phyloP scores from a whole-genome alignment of 2,329 filamentous ascomycete genomes.

The Sporothrix globosa region DNA sequence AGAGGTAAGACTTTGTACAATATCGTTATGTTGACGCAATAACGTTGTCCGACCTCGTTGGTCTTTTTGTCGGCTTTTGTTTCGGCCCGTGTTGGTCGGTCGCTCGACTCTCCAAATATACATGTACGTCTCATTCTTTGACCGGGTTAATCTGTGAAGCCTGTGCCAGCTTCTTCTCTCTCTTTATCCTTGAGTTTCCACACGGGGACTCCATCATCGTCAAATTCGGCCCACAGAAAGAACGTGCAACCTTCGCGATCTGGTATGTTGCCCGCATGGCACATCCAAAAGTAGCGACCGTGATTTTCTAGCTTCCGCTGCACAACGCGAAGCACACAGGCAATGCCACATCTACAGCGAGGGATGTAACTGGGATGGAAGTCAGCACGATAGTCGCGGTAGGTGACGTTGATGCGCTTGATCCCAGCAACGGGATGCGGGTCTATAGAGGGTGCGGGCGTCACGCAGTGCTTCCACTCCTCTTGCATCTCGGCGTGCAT shows the following conservation, averaged over 20 bases:
- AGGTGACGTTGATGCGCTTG: slow-evolving; percentile 89
- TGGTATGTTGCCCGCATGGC: slow-evolving; percentile 73
- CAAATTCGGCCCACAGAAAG: slow-evolving; percentile 85
- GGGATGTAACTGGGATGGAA: slow-evolving; percentile 80
- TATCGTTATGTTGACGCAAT: background rate
- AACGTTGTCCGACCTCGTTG: background rate
- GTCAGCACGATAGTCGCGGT: slow-evolving; percentile 77
- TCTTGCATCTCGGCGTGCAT: slow-evolving; percentile 99
- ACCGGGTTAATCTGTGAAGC: background rate
- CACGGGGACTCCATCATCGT: slow-evolving; percentile 79
- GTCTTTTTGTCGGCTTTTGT: background rate
- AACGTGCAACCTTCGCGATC: slow-evolving; percentile 71
- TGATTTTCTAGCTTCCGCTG: slow-evolving; percentile 75
- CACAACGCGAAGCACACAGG: slow-evolving; percentile 72
- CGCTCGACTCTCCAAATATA: background rate
- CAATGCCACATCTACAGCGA: slow-evolving; percentile 72
- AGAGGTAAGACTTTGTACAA: background rate
- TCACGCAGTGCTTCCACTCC: slow-evolving; percentile 89
- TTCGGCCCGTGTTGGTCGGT: background rate
- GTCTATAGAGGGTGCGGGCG: slow-evolving; percentile 73
- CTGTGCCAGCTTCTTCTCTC: background rate
- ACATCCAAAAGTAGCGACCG: slow-evolving; percentile 90
- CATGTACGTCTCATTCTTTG: background rate
- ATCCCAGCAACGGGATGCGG: slow-evolving; percentile 82
- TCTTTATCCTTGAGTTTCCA: slow-evolving; percentile 48